Base-by-base conservation (phyloP, 2,329 filamentous ascomycete species). In the Sporothrix inflata region DNA sequence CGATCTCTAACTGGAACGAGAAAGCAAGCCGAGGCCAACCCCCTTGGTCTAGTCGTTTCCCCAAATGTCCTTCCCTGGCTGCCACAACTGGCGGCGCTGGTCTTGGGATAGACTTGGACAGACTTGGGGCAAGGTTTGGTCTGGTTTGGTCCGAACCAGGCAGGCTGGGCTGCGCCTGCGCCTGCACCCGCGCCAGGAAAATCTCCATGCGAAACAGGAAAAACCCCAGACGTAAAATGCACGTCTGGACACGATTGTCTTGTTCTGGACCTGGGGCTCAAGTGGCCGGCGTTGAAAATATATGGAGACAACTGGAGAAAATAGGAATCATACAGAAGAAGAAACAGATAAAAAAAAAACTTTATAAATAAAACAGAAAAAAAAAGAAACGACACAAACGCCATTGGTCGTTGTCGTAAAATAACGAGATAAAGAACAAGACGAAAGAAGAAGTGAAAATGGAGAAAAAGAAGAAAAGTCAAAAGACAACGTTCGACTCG, bases 1-100 rank as follows among this genome's bases (percentile, higher is more conserved):
- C 21, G 38, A 65, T 65, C 60, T 45, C 60, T 45, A 65, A 65
- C 60, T 42, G 38, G 5, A 66, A 66, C 63, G 19, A 66, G 42
- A 49, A 49, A 49, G 21, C 24, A 16, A 66, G 34, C 63, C 63
- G 63, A 66, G 27, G 42, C 63, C 42, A 34, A 34, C 63, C 19
- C 16, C 24, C 42, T 45, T 47, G 40, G 34, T 19, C n/a, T 55
- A n/a, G 34, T 27, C 42, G 9, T 40, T 65, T 45, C 60, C 38
- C 57, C 57, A 42, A 63, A 6, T 65, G 12, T 16, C 12, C 6
- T 21, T 34, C 61, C 40, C 61, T 65, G 61, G 61, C 40, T 21
- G 24, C 57, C 27, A 34, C 34, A 3, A 42, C 57, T 21, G n/a
- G 11, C 30, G 57, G 34, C 57, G 34, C 57, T 19, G 34, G 7